Evolutionary conservation across 2,329 filamentous ascomycete species (phyloP).

Genomic region (Zasmidium citrigriseum): DNA sequence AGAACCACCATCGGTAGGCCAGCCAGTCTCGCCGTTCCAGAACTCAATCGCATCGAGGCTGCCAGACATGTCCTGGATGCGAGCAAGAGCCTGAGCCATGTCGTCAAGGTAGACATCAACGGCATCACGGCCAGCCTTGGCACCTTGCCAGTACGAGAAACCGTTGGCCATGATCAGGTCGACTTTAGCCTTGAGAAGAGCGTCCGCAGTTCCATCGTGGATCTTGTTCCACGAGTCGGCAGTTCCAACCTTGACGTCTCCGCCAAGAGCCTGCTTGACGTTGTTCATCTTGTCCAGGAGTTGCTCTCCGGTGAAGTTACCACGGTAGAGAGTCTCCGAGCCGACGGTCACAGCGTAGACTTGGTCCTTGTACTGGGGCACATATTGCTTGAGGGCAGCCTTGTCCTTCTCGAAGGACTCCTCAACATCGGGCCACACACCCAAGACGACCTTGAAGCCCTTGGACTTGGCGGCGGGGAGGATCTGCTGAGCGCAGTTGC

Average conservation of each 20-base stretch:
- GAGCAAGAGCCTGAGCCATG: slow-evolving; percentile 63
- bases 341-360: slow-evolving; percentile 71
- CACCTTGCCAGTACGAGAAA: slow-evolving; percentile 72
- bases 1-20: slow-evolving; percentile 63
- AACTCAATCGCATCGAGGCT: slow-evolving; percentile 59
- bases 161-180: slow-evolving; percentile 67
- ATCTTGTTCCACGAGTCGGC: slow-evolving; percentile 75
- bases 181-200: slow-evolving; percentile 61
- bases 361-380: slow-evolving; percentile 54
- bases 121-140: slow-evolving; percentile 50
- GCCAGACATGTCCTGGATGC: slow-evolving; percentile 62
- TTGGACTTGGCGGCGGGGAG: slow-evolving; percentile 66
- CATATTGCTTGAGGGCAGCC: slow-evolving; percentile 55
- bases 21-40: slow-evolving; percentile 69
- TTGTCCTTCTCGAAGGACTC: slow-evolving; percentile 63
- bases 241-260: slow-evolving; percentile 61
- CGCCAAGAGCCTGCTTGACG: slow-evolving; percentile 58
- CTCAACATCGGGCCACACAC: slow-evolving; percentile 69
- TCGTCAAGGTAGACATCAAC: slow-evolving; percentile 67
- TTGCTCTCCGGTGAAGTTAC: slow-evolving; percentile 63
- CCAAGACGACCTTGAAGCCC: slow-evolving; percentile 68
- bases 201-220: slow-evolving; percentile 67
- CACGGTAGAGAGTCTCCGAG: slow-evolving; percentile 70
- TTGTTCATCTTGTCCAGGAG: slow-evolving; percentile 64
- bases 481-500: slow-evolving; percentile 63